Base-by-base conservation (phyloP, 2,329 filamentous ascomycete species). In the Botryosphaeria dothidea region DNA sequence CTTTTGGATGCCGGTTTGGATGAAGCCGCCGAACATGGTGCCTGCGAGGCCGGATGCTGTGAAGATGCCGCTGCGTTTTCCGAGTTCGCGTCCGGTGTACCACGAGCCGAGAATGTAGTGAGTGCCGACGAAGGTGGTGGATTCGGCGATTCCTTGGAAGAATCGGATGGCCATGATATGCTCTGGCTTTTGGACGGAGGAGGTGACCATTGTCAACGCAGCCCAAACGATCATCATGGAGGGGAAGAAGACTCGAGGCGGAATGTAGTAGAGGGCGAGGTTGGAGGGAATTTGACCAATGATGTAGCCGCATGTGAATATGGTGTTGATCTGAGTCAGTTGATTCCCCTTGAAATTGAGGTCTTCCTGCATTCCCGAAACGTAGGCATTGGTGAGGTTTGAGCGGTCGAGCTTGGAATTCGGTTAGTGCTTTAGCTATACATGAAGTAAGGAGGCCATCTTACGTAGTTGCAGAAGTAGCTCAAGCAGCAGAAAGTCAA, bases 211-310 rank as follows among this genome's bases (percentile, higher is more conserved):
- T 2, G 88, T 90, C 27, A 91, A 75, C 0, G 81, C 78, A 2
- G 84, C 87, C 89, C 88, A 91, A 65, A 86, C 71, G 21, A 88
- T 65, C 83, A 89, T 88, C 82, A 88, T 88, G 29, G 79, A 70
- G 0, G 87, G 88, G 70, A 88, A 88, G 79, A 86, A 90, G 67
- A 85, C 79, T n/a, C 87, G 81, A 2, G 88, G 88, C 57, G 83
- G 83, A 66, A 90, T 72, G 68, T 88, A 87, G 72, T 89, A 85
- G 2, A 91, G 79, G 2, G 86, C 86, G 8, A 89, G 73, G 69
- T 88, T 88, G 61, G 83, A 85, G 0, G 86, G 86, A 17, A 89
- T 78, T 71, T 90, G 86, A 0, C 87, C 87, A 3, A 89, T 73
- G 0, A 81, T 77, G 66, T 82, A 81, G 62, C 80, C 76, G 25